Percentiles rank a stretch among this genome's conserved stretches.
These are phyloP conservation scores for Steccherinum ochraceum DNA, from an alignment of 768 basidiomycete genomes.

Conservation along the genomic window DNA sequence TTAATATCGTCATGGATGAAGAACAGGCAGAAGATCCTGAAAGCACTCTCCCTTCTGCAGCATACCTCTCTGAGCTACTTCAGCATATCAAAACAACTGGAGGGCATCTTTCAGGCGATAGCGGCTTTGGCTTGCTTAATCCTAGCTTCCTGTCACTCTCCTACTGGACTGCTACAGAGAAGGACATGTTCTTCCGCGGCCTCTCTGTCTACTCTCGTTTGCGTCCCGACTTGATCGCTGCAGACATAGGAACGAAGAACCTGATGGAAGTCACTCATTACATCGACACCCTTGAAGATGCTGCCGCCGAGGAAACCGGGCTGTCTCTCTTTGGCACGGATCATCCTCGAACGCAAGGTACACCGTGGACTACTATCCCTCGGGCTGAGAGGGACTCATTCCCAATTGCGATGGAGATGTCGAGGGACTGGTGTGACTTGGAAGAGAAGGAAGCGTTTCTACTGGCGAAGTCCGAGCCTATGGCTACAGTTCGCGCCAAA, in stretches of 20 bases:
- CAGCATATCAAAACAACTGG: neutral
- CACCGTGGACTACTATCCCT: constrained; percentile 6
- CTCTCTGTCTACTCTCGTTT: constrained; percentile 61
- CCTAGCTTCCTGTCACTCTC: constrained; percentile 22
- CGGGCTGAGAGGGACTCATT: constrained; percentile 18
- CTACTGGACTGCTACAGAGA: constrained; percentile 66
- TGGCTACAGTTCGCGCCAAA: constrained; percentile 20
- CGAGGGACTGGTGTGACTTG: constrained; percentile 39
- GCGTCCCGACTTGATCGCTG: constrained; percentile 72
- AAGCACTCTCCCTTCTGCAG: neutral
- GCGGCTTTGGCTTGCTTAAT: neutral
- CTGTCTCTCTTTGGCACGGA: constrained; percentile 15
- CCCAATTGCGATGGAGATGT: constrained; percentile 48
- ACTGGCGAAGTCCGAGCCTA: constrained; percentile 22
- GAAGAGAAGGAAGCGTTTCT: constrained; percentile 40
- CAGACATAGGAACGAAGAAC: constrained; percentile 57
- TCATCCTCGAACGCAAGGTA: constrained; percentile 1
- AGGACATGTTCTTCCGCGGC: constrained; percentile 65
- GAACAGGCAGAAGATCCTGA: neutral
- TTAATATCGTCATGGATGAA: no score
- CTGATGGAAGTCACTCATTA: constrained; percentile 65
- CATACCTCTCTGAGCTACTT: neutral
- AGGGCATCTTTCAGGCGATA: neutral
- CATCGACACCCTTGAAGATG: constrained; percentile 45
- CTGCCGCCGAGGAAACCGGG: constrained; percentile 14